phyloP scores from a whole-genome alignment of 371 early-diverging fungal genomes.

The Mucor saturninus region DNA sequence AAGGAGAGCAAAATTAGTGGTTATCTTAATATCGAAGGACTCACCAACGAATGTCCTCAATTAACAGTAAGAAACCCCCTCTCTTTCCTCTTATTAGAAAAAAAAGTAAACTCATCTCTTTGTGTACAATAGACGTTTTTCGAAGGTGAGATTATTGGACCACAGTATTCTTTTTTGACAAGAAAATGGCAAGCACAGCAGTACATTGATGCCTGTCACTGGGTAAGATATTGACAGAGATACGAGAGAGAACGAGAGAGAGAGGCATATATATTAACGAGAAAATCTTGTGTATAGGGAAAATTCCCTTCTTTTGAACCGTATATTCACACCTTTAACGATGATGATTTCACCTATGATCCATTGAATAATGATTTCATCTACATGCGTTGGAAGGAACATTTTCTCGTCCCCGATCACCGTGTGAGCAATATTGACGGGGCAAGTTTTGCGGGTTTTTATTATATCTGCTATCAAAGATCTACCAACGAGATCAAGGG shows the following conservation, averaged over 20 bases:
- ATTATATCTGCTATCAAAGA: conserved; percentile 90
- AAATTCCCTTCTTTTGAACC: conserved; percentile 73
- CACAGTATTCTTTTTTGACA: conserved; percentile 78
- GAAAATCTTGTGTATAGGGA: conserved; percentile 31
- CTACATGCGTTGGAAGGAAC: conserved; percentile 98
- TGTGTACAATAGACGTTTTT: conserved; percentile 67
- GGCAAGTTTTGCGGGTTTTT: conserved; percentile 95
- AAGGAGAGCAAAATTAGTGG: conserved; percentile 75
- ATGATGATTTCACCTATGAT: conserved; percentile 74
- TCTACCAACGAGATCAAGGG: conserved; percentile 81
- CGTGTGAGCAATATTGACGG: conserved; percentile 83
- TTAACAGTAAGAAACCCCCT: conserved; percentile 33
- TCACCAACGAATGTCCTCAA: conserved; percentile 75
- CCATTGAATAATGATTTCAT: conserved; percentile 65
- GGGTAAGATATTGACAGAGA: conserved; percentile 57
- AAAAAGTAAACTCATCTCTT: not conserved
- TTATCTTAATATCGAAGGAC: conserved; percentile 79
- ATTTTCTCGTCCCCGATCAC: conserved; percentile 95
- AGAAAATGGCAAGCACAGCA: conserved; percentile 88
- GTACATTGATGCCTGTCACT: conserved; percentile 75
- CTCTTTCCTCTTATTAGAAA: not conserved
- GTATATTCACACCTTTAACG: conserved; percentile 65
- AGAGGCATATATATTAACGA: no score
- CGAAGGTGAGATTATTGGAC: conserved; percentile 85
- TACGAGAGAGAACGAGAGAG: no score